A percentile compares a stretch with the other conserved stretches of the same genome.
Conservation (phyloP, 495 filamentous ascomycete species). For the Trichoderma orchidacearum region DNA sequence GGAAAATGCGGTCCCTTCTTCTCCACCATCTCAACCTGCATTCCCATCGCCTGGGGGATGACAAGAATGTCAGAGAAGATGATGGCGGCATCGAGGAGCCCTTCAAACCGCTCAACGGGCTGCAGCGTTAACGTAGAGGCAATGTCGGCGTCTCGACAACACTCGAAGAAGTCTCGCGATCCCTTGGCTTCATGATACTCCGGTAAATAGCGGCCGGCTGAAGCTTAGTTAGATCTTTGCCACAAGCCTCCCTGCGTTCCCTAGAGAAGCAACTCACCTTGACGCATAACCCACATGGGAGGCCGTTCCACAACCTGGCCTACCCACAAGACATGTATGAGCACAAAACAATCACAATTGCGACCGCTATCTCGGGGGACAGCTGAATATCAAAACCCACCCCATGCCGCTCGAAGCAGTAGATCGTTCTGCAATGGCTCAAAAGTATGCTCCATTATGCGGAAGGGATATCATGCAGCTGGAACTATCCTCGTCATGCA, state of each 20-base stretch:
- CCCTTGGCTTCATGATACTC: slow-evolving; percentile 95
- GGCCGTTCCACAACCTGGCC: slow-evolving; percentile 82
- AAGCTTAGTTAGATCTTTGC: slow-evolving; percentile 5
- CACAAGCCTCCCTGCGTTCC: slow-evolving; percentile 1
- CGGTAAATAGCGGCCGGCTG: slow-evolving; percentile 92
- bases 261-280: neutral
- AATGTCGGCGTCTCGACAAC: slow-evolving; percentile 85
- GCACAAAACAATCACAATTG: neutral
- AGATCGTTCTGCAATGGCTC: slow-evolving; percentile 80
- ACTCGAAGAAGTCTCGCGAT: slow-evolving; percentile 83
- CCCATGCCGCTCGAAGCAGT: slow-evolving; percentile 74
- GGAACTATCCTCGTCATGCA: neutral
- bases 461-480: neutral
- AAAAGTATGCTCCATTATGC: slow-evolving; percentile 48
- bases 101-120: slow-evolving; percentile 80
- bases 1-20: slow-evolving; percentile 94
- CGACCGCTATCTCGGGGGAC: neutral
- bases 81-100: slow-evolving; percentile 90
- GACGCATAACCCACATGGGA: slow-evolving; percentile 95
- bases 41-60: slow-evolving; percentile 93
- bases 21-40: slow-evolving; percentile 93
- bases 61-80: slow-evolving; percentile 99
- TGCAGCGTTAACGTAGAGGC: slow-evolving; percentile 86
- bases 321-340: slow-evolving; percentile 16
- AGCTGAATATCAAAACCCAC: slow-evolving; percentile 33